Evolutionary conservation across 306 rosid species (phyloP), one percentile per base, ranked within the genome.

Genomic region (Prinsepia uniflora): DNA sequence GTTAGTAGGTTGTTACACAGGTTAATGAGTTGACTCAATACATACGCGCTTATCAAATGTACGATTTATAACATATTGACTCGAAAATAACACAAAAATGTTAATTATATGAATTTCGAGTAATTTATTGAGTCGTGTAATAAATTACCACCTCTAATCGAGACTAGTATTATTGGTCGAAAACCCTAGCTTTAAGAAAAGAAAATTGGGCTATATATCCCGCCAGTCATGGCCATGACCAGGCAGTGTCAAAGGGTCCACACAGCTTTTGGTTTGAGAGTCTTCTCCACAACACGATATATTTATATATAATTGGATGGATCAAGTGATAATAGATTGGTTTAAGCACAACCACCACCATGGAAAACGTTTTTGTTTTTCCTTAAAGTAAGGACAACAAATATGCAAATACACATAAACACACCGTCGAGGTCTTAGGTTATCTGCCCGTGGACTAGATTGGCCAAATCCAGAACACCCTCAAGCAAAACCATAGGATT

Each of bases 371-470:
- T 20, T 43, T 41, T 50, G 30, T 0, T 72, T 40, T 68, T 63
- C 74, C 65, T 57, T 70, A 70, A 70, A 57, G 57, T 24, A 24
- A 12, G 56, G 52, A 69, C 74, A 56, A 30, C 64, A 30, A 59
- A 7, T 0, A 44, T 18, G 15, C 39, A 7, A 30, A 20, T 30
- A 30, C 36, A 30, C 36, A 30, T 30, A 30, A 30, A 30, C 36
- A 30, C 36, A 30, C 36, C 36, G 36, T 30, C 36, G 36, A 30
- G 3, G 48, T 72, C 70, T 62, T 72, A 63, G 76, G 76, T 72
- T 72, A 61, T 72, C 76, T 40, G 63, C 76, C 14, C n/a, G 40
- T 45, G 70, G 61, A 72, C 59, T 62, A 39, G 48, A 68, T 70
- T 55, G 64, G 44, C 45, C n/a, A 41, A 56, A 15, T 40, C 65